Evolutionary conservation across 495 filamentous ascomycete species (phyloP).

Genomic region (Lasiosphaeriaceae sp.): DNA sequence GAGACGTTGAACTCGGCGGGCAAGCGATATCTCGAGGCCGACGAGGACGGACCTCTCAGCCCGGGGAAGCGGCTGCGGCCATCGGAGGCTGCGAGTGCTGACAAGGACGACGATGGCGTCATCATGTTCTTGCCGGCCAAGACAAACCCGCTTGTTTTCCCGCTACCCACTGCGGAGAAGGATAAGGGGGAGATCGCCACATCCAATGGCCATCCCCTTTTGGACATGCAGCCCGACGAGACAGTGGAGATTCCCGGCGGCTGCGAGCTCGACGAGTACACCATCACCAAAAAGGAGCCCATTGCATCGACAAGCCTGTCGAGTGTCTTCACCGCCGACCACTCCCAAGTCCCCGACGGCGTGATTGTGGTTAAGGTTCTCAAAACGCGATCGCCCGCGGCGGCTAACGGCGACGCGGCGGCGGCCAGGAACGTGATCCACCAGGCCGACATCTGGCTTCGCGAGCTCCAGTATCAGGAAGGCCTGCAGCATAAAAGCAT

Average conservation of each 20-base stretch:
- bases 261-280: slow-evolving; percentile 41
- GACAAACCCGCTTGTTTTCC: slow-evolving; percentile 39
- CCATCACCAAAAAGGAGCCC: slow-evolving; percentile 41
- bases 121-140: slow-evolving; percentile 45
- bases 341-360: slow-evolving; percentile 39
- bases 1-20: slow-evolving; percentile 35
- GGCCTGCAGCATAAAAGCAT: slow-evolving; percentile 45
- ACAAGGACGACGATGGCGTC: slow-evolving; percentile 37
- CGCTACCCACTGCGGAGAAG: slow-evolving; percentile 34
- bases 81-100: slow-evolving; percentile 16
- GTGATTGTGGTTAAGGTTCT: slow-evolving; percentile 49
- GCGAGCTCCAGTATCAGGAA: slow-evolving; percentile 45
- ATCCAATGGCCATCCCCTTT: slow-evolving; percentile 40
- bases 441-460: slow-evolving; percentile 48
- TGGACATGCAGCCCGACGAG: slow-evolving; percentile 40
- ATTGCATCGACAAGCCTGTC: slow-evolving; percentile 43
- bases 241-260: slow-evolving; percentile 38
- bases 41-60: slow-evolving; percentile 26
- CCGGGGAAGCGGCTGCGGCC: slow-evolving; percentile 38
- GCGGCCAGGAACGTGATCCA: slow-evolving; percentile 43
- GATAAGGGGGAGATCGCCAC: slow-evolving; percentile 41
- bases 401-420: slow-evolving; percentile 31
- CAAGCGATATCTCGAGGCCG: slow-evolving; percentile 39
- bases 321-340: slow-evolving; percentile 46
- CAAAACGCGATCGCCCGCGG: slow-evolving; percentile 36